Conservation (phyloP, 345 rosid species). For the Salix udensis region DNA sequence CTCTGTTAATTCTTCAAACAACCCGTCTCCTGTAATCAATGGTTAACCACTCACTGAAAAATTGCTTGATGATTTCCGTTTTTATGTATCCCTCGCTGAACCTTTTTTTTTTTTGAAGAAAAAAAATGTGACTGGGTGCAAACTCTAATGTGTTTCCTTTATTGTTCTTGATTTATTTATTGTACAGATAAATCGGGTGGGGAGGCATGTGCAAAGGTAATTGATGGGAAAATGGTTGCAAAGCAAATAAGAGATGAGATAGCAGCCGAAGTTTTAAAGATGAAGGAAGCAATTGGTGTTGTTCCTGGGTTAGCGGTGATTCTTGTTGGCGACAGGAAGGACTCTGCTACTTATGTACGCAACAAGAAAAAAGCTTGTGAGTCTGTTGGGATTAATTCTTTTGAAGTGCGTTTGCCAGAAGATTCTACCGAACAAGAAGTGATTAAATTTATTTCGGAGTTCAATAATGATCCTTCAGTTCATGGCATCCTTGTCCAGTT, state of each 20-base stretch:
- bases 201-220: slow-evolving; percentile 50
- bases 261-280: slow-evolving; percentile 51
- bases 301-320: slow-evolving; percentile 84
- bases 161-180: neutral
- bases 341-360: slow-evolving; percentile 77
- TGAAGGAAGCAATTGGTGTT: slow-evolving; percentile 69
- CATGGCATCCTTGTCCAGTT: slow-evolving; percentile 93
- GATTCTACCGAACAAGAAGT: slow-evolving; percentile 65
- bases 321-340: slow-evolving; percentile 76
- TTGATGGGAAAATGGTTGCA: slow-evolving; percentile 74
- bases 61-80: neutral
- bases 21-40: neutral
- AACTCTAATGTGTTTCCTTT: neutral
- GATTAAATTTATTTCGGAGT: slow-evolving; percentile 48
- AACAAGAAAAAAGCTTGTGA: slow-evolving; percentile 90
- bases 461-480: slow-evolving; percentile 63
- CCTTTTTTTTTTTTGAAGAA: too few species aligned
- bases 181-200: slow-evolving; percentile 31
- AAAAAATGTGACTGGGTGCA: too few species aligned
- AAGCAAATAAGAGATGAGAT: slow-evolving; percentile 70
- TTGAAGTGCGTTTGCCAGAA: slow-evolving; percentile 55
- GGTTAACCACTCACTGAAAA: neutral
- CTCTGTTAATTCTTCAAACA: neutral
- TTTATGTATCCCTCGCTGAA: neutral
- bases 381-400: slow-evolving; percentile 68